These are phyloP conservation scores for Heliosperma pusillum DNA, from an alignment of 148 eudicot species.

Conservation along the genomic window DNA sequence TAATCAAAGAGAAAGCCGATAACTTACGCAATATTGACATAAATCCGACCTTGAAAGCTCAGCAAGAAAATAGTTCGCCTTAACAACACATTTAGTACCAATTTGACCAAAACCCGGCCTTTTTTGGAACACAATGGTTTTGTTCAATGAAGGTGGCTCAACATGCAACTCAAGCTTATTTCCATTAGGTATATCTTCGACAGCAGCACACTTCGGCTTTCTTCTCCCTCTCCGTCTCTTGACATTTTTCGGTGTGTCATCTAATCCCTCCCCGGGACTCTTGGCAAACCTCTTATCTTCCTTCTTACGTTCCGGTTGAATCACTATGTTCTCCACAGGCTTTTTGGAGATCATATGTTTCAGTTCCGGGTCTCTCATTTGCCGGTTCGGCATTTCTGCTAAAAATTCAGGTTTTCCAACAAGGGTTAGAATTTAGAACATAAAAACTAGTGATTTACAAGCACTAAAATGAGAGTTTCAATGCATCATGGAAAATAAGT, in stretches of 20 bases:
- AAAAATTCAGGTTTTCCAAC: background rate
- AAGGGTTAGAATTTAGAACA: background rate
- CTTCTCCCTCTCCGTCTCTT: constrained; percentile 48
- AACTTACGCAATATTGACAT: constrained; percentile 59
- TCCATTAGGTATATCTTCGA: constrained; percentile 28
- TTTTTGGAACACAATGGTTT: constrained; percentile 42
- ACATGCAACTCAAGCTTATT: constrained; percentile 29
- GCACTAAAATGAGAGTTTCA: background rate
- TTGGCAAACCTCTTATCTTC: constrained; percentile 22
- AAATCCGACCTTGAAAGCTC: constrained; percentile 50
- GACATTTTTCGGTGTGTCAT: constrained; percentile 36
- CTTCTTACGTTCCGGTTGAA: constrained; percentile 31
- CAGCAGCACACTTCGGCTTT: constrained; percentile 37
- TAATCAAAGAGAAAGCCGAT: background rate
- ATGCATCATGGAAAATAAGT: background rate
- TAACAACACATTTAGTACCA: constrained; percentile 60
- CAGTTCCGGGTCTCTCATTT: constrained; percentile 46
- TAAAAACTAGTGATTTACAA: background rate
- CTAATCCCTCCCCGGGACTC: constrained; percentile 29
- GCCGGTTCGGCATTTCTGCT: constrained; percentile 50
- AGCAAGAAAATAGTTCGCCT: constrained; percentile 65
- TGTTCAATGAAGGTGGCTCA: constrained; percentile 30
- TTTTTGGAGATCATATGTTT: constrained; percentile 53
- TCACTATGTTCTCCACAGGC: constrained; percentile 40
- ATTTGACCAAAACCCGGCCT: constrained; percentile 62